These are phyloP conservation scores for Wickerhamomyces chaumierensis DNA, from an alignment of 805 yeast species.

Conservation along the genomic window DNA sequence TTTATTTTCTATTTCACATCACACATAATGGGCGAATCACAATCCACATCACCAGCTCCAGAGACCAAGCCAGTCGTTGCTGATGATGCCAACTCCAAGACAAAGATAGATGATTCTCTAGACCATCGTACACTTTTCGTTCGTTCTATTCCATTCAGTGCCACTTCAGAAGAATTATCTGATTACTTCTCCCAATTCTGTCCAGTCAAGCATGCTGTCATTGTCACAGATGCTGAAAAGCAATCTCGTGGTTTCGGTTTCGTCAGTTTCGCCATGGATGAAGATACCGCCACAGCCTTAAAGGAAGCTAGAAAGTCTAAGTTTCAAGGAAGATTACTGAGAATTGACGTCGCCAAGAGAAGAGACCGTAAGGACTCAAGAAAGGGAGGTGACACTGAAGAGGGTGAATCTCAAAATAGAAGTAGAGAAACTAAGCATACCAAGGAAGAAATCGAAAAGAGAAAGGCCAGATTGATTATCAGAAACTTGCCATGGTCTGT, in stretches of 20 bases:
- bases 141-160: conserved; percentile 70
- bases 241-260: conserved; percentile 92
- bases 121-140: conserved; percentile 64
- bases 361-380: conserved; percentile 62
- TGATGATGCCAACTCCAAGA: neutral
- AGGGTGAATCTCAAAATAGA: conserved; percentile 18
- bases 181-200: conserved; percentile 85
- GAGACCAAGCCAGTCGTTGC: no score
- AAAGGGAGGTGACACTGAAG: conserved; percentile 1
- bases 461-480: conserved; percentile 78
- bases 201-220: conserved; percentile 91
- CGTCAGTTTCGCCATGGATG: conserved; percentile 77
- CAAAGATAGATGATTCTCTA: conserved; percentile 16
- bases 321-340: conserved; percentile 52
- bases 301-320: conserved; percentile 52
- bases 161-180: conserved; percentile 70
- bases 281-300: conserved; percentile 72
- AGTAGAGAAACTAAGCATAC: conserved; percentile 15
- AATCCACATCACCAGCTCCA: neutral
- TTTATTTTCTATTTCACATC: no score
- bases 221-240: conserved; percentile 68
- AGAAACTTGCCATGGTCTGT: conserved; percentile 96
- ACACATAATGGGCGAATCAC: no score
- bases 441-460: conserved; percentile 45
- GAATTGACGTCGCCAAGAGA: conserved; percentile 84